Conservation (phyloP, 2,329 filamentous ascomycete species). For the Claviceps sp. region DNA sequence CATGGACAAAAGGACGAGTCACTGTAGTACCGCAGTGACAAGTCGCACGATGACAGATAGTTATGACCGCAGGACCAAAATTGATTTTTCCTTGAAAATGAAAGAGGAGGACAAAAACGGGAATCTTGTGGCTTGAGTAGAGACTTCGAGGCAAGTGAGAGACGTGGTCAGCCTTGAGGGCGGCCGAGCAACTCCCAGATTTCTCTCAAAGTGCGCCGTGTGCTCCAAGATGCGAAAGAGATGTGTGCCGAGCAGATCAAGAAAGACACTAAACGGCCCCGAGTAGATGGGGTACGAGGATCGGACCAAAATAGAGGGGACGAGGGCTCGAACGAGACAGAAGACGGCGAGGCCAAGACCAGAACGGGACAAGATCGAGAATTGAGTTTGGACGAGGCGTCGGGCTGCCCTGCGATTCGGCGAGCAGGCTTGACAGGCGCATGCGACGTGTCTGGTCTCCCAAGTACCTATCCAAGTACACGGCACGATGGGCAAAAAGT, state of each 20-base stretch:
- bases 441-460: background rate
- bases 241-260: too few relatives aligned
- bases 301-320: background rate
- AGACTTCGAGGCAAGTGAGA: background rate
- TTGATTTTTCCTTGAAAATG: too few relatives aligned
- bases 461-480: background rate
- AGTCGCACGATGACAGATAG: background rate
- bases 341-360: slow-evolving; percentile 2
- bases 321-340: slow-evolving; percentile 3
- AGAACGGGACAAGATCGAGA: slow-evolving; percentile 6
- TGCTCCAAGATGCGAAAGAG: too few relatives aligned
- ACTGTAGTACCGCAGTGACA: background rate
- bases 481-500: background rate
- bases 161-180: background rate
- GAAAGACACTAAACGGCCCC: background rate
- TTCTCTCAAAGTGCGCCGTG: too few relatives aligned
- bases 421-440: slow-evolving; percentile 1
- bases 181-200: too few relatives aligned
- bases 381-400: slow-evolving; percentile 7
- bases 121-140: slow-evolving; percentile 1
- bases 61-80: background rate
- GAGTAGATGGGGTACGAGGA: slow-evolving; percentile 1
- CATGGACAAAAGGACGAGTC: background rate
- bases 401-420: slow-evolving; percentile 4
- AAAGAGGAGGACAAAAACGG: too few relatives aligned